phyloP scores from a whole-genome alignment of 305 asterid genomes.

The Fraxinus platypoda region DNA sequence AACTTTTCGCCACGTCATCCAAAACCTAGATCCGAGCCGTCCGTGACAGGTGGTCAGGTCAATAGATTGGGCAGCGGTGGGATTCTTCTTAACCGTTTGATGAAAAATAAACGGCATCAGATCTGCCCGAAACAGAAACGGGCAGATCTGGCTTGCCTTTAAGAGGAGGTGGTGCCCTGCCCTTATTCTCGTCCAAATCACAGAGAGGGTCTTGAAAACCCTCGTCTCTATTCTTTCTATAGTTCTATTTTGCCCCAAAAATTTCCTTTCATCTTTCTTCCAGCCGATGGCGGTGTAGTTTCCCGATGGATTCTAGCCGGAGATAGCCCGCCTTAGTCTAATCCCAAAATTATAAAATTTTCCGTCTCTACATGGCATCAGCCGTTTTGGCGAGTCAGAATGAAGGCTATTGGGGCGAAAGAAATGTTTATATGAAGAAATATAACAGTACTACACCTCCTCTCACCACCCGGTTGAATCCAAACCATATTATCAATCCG shows the following conservation, averaged over 20 bases:
- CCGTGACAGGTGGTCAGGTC: slow-evolving; percentile 25
- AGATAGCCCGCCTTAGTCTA: slow-evolving; percentile 32
- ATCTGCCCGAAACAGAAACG: slow-evolving; percentile 33
- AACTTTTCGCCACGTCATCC: slow-evolving; percentile 23
- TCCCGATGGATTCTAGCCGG: slow-evolving; percentile 31
- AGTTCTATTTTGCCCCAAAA: not conserved
- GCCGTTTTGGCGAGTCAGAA: slow-evolving; percentile 86
- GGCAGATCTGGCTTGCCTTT: slow-evolving; percentile 35
- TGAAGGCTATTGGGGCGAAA: slow-evolving; percentile 45
- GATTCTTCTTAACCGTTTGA: slow-evolving; percentile 18
- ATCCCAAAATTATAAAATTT: not conserved
- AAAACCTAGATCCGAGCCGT: slow-evolving; percentile 26
- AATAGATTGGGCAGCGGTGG: slow-evolving; percentile 22
- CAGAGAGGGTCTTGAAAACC: slow-evolving; percentile 29
- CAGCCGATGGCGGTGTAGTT: slow-evolving; percentile 7
- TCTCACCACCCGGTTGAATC: slow-evolving; percentile 16
- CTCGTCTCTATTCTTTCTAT: not conserved
- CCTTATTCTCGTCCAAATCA: slow-evolving; percentile 1
- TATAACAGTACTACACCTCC: slow-evolving; percentile 19
- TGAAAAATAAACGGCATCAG: slow-evolving; percentile 15
- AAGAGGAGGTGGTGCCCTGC: slow-evolving; percentile 23
- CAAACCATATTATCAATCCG: slow-evolving; percentile 37
- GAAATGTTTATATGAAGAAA: slow-evolving; percentile 23
- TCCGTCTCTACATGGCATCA: slow-evolving; percentile 57
- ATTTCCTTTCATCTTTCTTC: slow-evolving; percentile 1